Evolutionary conservation across 441 rosid genomes (phyloP), one percentile per base, ranked within the genome.

Genomic region (Pelargonium citronellum): DNA sequence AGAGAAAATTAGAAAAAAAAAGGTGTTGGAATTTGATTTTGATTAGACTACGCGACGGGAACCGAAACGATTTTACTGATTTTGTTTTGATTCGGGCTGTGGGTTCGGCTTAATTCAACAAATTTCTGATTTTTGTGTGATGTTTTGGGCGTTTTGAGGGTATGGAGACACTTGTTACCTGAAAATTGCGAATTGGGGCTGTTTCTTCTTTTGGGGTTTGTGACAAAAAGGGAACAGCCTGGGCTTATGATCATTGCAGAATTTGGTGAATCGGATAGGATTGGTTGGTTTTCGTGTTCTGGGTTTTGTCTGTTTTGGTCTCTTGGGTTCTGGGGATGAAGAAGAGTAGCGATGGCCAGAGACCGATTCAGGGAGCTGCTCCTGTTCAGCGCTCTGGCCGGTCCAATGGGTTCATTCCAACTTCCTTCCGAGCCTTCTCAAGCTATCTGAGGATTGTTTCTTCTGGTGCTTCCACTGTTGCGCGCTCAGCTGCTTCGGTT

Each of bases 381-480:
- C 37, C 37, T 30, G 37, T 81, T 63, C 83, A 86, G 22, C 80
- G 87, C 68, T 82, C 89, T 1, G 83, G 87, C 37, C 13, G 55
- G 15, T 47, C 55, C 55, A 47, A 47, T 47, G 55, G 55, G 55
- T 47, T 47, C 55, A 47, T 47, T 47, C 87, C 87, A 61, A 91
- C 85, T 74, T 90, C 98, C 11, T 87, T 88, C 69, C 87, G 96
- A 15, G 84, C 90, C 20, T 69, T 94, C 62, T 91, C 97, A 2
- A 86, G 93, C 79, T 91, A 86, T 76, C 69, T 87, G 79, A 83
- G 79, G 76, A 89, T 91, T 39, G 86, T 94, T 72, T 91, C 98
- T 0, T 87, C 96, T 0, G 96, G 98, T 60, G 96, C 98, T 12
- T 91, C 98, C n/a, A 88, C 91, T 1, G 94, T 88, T 17, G 96